Base-by-base conservation (phyloP, 2,329 filamentous ascomycete species). In the Fusarium vanettenii region DNA sequence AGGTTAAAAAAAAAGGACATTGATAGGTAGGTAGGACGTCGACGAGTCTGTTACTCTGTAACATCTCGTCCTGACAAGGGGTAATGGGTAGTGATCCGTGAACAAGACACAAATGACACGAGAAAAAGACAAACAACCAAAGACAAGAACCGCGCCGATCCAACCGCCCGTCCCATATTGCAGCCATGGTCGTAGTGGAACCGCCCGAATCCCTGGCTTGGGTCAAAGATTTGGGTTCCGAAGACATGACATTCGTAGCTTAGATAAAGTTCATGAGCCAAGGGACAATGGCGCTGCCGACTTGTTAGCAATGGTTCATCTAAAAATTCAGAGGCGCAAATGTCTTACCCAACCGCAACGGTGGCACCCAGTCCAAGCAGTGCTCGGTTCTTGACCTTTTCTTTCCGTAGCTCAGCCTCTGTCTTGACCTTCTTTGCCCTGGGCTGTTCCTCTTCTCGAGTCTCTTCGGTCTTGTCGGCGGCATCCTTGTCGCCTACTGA, bases 321-420 rank as follows among this genome's bases (percentile, higher is more conserved):
- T 27, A 39, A 2, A 10, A 14, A 41, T 45, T 31, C 22, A 33
- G 14, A 5, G 5, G 13, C 66, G 10, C 27, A 93, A 95, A 86
- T 90, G 48, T 55, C 48, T 55, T 55, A 98, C 97, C 95, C 95
- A 83, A 98, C 89, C 67, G 94, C 94, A 82, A 98, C 89, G 56
- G 94, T 97, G 67, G 95, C 95, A 72, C 92, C 94, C 63, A 98
- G 90, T 68, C 97, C 96, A 73, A 97, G 89, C 71, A 98, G 86
- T 56, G 97, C 95, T 80, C 95, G 91, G 83, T 92, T 94, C 85
- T 94, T 92, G 75, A 98, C 94, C 80, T 92, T 93, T 85, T 97
- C 93, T 85, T 95, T 95, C 83, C 92, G 92, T 76, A 97, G 83
- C 83, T 97, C 93, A 52, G 93, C 90, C 81, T 97, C 93, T 1